phyloP scores from a whole-genome alignment of 768 basidiomycete genomes.

The Peribolospora baueri region DNA sequence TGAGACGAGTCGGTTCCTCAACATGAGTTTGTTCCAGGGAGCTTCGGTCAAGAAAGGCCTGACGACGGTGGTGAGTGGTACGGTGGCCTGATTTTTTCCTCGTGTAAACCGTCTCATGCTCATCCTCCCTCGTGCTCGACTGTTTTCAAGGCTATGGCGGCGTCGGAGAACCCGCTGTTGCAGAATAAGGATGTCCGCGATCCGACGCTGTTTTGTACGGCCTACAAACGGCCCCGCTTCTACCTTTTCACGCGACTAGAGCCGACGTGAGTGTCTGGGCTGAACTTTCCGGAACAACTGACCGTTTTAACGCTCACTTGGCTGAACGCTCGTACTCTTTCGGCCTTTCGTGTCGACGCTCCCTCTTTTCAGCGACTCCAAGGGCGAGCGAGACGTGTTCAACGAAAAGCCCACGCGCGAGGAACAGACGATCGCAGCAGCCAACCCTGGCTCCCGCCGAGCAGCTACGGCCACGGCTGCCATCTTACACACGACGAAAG shows the following conservation, averaged over 20 bases:
- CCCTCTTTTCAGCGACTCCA: slow-evolving; percentile 37
- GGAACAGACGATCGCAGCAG: slow-evolving; percentile 63
- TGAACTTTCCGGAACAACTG: not conserved
- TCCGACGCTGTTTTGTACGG: slow-evolving; percentile 78
- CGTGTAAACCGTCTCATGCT: not conserved
- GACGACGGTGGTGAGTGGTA: slow-evolving; percentile 45
- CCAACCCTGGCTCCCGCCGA: slow-evolving; percentile 24
- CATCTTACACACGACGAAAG: slow-evolving; percentile 82
- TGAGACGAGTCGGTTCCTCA: slow-evolving; percentile 70
- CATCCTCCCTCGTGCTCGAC: not conserved
- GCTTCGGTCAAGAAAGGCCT: slow-evolving; percentile 66
- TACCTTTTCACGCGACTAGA: slow-evolving; percentile 79
- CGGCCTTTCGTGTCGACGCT: not conserved
- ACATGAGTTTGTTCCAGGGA: slow-evolving; percentile 76
- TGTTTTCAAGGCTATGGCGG: slow-evolving; percentile 52
- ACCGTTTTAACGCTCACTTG: too few relatives aligned
- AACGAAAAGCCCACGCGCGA: slow-evolving; percentile 93
- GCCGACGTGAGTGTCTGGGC: slow-evolving; percentile 43
- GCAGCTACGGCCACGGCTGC: slow-evolving; percentile 26
- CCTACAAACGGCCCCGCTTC: slow-evolving; percentile 75
- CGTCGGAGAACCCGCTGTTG: slow-evolving; percentile 82
- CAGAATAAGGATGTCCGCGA: slow-evolving; percentile 63
- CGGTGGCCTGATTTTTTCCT: not conserved
- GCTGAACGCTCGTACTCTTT: not conserved
- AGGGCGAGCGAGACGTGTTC: slow-evolving; percentile 81